Percentiles rank a stretch among this genome's conserved stretches.
Conservation (phyloP, 768 basidiomycete species). For the Naganishia vaughanmartiniae region DNA sequence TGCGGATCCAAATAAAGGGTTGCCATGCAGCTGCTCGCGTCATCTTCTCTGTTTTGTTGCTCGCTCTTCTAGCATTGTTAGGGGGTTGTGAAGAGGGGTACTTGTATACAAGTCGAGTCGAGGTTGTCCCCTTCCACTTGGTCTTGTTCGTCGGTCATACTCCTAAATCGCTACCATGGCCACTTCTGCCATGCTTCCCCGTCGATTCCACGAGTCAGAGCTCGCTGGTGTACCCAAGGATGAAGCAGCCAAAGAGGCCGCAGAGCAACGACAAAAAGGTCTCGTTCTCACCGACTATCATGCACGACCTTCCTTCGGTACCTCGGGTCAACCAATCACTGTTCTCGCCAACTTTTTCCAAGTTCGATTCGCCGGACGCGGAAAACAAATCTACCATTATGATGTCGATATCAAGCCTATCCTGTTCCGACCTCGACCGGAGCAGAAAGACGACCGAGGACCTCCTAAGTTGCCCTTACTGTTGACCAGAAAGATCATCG, state of each 20-base stretch:
- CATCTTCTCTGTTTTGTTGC: no score
- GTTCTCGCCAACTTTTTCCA: slow-evolving; percentile 34
- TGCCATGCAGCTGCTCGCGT: no score
- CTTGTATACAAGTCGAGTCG: no score
- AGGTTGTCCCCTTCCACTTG: neutral
- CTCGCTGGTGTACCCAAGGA: slow-evolving; percentile 25
- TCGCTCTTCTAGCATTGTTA: no score
- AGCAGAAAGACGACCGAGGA: neutral
- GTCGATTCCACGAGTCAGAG: slow-evolving; percentile 25
- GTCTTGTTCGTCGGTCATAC: no score
- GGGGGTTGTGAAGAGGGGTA: no score
- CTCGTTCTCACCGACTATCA: slow-evolving; percentile 20
- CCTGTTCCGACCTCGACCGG: neutral
- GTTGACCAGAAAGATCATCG: neutral
- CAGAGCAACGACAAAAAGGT: slow-evolving; percentile 5
- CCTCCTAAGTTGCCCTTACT: slow-evolving; percentile 2
- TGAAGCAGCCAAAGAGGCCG: slow-evolving; percentile 6
- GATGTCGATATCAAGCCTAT: slow-evolving; percentile 50
- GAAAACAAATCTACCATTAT: slow-evolving; percentile 41
- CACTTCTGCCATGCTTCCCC: slow-evolving; percentile 4
- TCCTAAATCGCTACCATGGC: neutral
- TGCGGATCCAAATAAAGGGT: no score
- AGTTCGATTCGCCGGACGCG: slow-evolving; percentile 24
- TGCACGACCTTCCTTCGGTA: slow-evolving; percentile 23
- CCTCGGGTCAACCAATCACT: slow-evolving; percentile 17